Conservation (phyloP, 2,329 filamentous ascomycete species). For the Monilinia polystroma region DNA sequence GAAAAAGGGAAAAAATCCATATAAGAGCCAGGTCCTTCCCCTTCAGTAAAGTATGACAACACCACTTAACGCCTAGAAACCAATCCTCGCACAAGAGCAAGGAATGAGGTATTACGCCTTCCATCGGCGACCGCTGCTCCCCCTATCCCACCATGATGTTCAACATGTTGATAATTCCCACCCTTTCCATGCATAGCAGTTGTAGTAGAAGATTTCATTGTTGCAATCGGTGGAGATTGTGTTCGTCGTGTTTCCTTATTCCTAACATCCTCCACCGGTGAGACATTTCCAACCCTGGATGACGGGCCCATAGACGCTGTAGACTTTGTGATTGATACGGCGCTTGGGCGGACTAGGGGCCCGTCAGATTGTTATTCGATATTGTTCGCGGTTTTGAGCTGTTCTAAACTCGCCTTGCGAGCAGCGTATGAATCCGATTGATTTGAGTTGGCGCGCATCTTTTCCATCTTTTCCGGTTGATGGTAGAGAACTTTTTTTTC, state of each 20-base stretch:
- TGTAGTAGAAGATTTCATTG: slow-evolving; percentile 13
- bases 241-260: slow-evolving; percentile 19
- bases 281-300: slow-evolving; percentile 23
- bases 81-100: slow-evolving; percentile 23
- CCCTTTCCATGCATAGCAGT: slow-evolving; percentile 20
- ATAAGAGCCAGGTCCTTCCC: slow-evolving; percentile 17
- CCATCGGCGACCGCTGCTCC: slow-evolving; percentile 4
- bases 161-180: slow-evolving; percentile 19
- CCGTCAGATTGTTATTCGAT: slow-evolving; percentile 93
- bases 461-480: slow-evolving; percentile 77
- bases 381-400: slow-evolving; percentile 94
- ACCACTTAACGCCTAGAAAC: slow-evolving; percentile 24
- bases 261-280: slow-evolving; percentile 19
- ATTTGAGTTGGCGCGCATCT: slow-evolving; percentile 56
- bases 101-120: slow-evolving; percentile 24
- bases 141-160: slow-evolving; percentile 11
- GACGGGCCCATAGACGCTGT: slow-evolving; percentile 32
- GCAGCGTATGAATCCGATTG: slow-evolving; percentile 79
- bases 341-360: slow-evolving; percentile 36
- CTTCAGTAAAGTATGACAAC: slow-evolving; percentile 20
- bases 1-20: slow-evolving; percentile 16
- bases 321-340: slow-evolving; percentile 14
- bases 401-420: slow-evolving; percentile 95
- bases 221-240: slow-evolving; percentile 19
- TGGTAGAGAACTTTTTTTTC: slow-evolving; percentile 63